Evolutionary conservation across 2,329 filamentous ascomycete genomes (phyloP).

Genomic region (Talaromyces sp.): DNA sequence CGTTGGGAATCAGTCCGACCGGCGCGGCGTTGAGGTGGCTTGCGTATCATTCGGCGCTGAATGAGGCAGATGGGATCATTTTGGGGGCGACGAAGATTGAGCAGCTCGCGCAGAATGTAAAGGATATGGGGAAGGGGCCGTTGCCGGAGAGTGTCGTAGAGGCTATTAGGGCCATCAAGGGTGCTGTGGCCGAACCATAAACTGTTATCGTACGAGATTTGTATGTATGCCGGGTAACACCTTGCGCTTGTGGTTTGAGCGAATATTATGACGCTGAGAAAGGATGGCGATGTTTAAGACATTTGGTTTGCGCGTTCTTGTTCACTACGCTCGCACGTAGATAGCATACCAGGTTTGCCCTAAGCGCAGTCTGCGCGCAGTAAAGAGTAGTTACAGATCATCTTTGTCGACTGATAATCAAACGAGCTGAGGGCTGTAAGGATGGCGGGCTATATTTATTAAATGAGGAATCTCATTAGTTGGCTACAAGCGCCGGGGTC

Average conservation of each 20-base stretch:
- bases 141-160: constrained; percentile 66
- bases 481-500: no score
- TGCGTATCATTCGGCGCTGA: constrained; percentile 64
- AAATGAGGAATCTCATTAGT: no score
- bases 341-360: background rate
- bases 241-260: background rate
- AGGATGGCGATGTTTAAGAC: background rate
- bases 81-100: constrained; percentile 56
- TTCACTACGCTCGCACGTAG: background rate
- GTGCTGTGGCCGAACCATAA: background rate
- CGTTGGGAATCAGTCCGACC: constrained; percentile 11
- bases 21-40: constrained; percentile 64
- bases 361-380: background rate
- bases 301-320: background rate
- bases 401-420: background rate
- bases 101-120: constrained; percentile 56
- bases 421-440: background rate
- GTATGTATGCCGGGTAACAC: background rate
- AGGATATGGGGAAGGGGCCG: constrained; percentile 61
- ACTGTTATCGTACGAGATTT: background rate
- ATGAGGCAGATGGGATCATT: constrained; percentile 57
- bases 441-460: no score
- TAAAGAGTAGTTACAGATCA: background rate
- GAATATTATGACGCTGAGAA: background rate
- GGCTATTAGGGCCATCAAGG: constrained; percentile 1